Conservation (phyloP, 2,329 filamentous ascomycete genomes). For the Ascochyta pisi region DNA sequence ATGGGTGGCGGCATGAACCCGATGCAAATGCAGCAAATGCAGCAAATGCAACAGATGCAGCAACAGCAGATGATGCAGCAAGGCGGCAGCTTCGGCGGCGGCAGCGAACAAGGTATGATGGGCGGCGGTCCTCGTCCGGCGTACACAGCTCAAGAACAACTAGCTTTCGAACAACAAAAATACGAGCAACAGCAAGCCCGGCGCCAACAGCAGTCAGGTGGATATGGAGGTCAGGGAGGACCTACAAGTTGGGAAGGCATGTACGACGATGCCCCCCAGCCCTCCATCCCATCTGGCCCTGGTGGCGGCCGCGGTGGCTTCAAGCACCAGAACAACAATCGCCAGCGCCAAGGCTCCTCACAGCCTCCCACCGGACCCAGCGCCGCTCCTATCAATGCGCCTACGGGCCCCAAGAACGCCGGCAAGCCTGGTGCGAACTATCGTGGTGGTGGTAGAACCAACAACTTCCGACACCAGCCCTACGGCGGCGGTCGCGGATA, state of each 20-base stretch:
- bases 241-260: constrained; percentile 96
- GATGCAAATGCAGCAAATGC: constrained; percentile 71
- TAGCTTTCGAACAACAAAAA: constrained; percentile 79
- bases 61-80: constrained; percentile 56
- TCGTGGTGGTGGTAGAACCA: constrained; percentile 73
- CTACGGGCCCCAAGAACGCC: constrained; percentile 95
- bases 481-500: constrained; percentile 38
- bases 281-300: constrained; percentile 66
- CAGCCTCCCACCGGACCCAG: constrained; percentile 50
- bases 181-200: constrained; percentile 73
- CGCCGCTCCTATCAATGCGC: constrained; percentile 75
- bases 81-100: constrained; percentile 51
- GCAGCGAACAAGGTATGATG: constrained; percentile 56
- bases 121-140: constrained; percentile 53
- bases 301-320: constrained; percentile 50
- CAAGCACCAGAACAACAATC: constrained; percentile 40
- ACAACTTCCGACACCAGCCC: constrained; percentile 41
- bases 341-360: constrained; percentile 47
- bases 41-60: constrained; percentile 65
- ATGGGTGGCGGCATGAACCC: constrained; percentile 67
- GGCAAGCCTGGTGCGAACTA: constrained; percentile 92
- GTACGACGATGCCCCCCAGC: constrained; percentile 95
- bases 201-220: constrained; percentile 56
- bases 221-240: constrained; percentile 62
- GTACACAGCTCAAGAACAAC: constrained; percentile 74